Evolutionary conservation across 805 yeast species (phyloP), one percentile per base, ranked within the genome.

Genomic region (Phaffomyces antillensis): DNA sequence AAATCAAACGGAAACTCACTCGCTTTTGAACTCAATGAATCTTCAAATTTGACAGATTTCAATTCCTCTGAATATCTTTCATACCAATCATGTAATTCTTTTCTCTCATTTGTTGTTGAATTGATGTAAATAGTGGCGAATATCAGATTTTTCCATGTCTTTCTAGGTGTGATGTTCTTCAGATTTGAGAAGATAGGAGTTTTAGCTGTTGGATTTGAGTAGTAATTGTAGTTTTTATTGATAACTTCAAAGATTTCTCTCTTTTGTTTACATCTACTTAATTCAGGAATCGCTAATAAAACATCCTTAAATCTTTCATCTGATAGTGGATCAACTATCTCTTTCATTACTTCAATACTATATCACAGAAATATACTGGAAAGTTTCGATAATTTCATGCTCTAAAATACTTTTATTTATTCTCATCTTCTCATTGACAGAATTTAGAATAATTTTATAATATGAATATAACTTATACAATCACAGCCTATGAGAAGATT

Each of bases 121-220:
- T 39, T 20, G 16, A 39, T 7, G 24, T 43, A 43, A 15, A 23
- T 12, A 7, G 33, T 16, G 7, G 43, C 40, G n/a, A 36, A 20
- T n/a, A 35, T 9, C 24, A 43, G 20, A 35, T 43, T 39, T 8
- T 33, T 39, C 46, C 46, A 43, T 5, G 39, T 34, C 32, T 31
- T 39, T 15, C 46, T 28, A 18, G 42, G 46, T 28, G 46, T 26
- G 17, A 8, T 33, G 16, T 16, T 17, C 17, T 24, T 26, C 15
- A 34, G 31, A 20, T 12, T 23, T 20, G 37, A 13, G 3, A 30
- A n/a, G 3, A 26, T 16, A 8, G 39, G 32, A n/a, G 17, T 13
- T 35, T 25, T 17, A 13, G 26, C 25, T 5, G 34, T 20, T 10
- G 40, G 39, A 16, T 23, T 28, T 30, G 30, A 35, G 18, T 36